A percentile compares a stretch with the other conserved stretches of the same genome.
Evolutionary conservation across 306 rosid species (phyloP).

Genomic region (Cicer judaicum): DNA sequence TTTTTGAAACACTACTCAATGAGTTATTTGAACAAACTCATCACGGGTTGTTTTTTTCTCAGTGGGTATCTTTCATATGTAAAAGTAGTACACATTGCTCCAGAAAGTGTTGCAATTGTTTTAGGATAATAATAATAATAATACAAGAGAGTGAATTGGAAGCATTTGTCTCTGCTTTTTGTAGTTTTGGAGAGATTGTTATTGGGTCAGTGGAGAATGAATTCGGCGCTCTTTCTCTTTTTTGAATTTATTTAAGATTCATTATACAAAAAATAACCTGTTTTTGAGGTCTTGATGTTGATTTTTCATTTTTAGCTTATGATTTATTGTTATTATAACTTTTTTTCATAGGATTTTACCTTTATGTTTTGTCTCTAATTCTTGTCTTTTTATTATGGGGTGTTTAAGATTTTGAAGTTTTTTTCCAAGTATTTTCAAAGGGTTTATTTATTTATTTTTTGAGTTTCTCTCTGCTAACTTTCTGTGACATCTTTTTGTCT

Average conservation of each 20-base stretch:
- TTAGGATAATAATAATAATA: no score
- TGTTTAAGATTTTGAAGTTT: constrained; percentile 44
- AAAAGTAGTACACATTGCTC: constrained; percentile 70
- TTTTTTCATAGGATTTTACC: constrained; percentile 46
- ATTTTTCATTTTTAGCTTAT: constrained; percentile 23
- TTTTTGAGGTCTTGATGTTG: not conserved
- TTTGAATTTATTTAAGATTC: constrained; percentile 68
- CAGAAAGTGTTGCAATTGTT: constrained; percentile 51
- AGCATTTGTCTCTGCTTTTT: no score
- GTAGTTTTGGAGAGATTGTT: no score
- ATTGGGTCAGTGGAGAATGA: constrained; percentile 21
- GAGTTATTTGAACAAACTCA: constrained; percentile 46
- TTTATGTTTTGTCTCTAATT: constrained; percentile 57
- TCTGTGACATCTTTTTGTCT: constrained; percentile 90
- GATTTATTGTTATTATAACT: constrained; percentile 47
- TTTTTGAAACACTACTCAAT: constrained; percentile 31
- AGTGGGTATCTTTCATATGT: constrained; percentile 63
- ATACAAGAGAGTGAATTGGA: no score
- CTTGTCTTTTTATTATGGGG: constrained; percentile 51
- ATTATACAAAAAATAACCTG: constrained; percentile 34
- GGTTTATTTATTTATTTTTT: constrained; percentile 40
- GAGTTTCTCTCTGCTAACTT: constrained; percentile 54
- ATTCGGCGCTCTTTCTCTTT: constrained; percentile 57
- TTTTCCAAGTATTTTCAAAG: constrained; percentile 6
- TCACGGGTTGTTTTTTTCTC: constrained; percentile 60